These are phyloP conservation scores for Herpotrichia juniperi DNA, from an alignment of 2,329 filamentous ascomycete species.

Conservation along the genomic window DNA sequence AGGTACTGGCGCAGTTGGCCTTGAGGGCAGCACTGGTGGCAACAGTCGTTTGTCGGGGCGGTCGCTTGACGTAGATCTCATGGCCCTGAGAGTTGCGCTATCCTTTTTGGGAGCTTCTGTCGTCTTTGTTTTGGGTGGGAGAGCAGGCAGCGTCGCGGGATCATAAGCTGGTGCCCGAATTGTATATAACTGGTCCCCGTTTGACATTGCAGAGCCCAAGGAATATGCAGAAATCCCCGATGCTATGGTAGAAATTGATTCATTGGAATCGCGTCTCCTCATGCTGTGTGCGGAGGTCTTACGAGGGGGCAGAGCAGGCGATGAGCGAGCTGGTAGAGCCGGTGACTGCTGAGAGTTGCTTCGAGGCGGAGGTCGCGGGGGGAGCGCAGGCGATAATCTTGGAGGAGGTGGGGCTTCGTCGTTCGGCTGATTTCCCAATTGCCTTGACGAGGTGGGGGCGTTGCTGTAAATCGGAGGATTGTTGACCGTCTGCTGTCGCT, in stretches of 20 bases:
- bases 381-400: slow-evolving; percentile 35
- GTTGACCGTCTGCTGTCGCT: slow-evolving; percentile 46
- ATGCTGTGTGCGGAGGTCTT: slow-evolving; percentile 48
- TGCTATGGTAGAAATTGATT: slow-evolving; percentile 59
- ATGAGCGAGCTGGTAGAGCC: slow-evolving; percentile 1
- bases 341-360: slow-evolving; percentile 34
- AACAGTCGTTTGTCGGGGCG: slow-evolving; percentile 16
- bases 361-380: slow-evolving; percentile 56
- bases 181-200: slow-evolving; percentile 38
- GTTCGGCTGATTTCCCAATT: slow-evolving; percentile 50
- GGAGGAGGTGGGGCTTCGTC: slow-evolving; percentile 21
- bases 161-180: slow-evolving; percentile 64
- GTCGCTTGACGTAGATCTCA: slow-evolving; percentile 40
- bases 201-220: slow-evolving; percentile 52
- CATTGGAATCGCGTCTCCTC: slow-evolving; percentile 44
- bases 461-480: slow-evolving; percentile 48
- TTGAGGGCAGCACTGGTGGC: slow-evolving; percentile 35
- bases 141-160: slow-evolving; percentile 58
- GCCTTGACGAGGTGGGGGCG: slow-evolving; percentile 35
- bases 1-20: slow-evolving; percentile 28
- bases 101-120: slow-evolving; percentile 49
- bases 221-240: slow-evolving; percentile 57
- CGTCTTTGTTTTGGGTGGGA: slow-evolving; percentile 59
- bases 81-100: slow-evolving; percentile 44
- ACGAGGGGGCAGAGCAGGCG: slow-evolving; percentile 53